Evolutionary conservation across 208 protist species (phyloP), one percentile per base, ranked within the genome.

Genomic region (Herpetomonas tarakana): DNA sequence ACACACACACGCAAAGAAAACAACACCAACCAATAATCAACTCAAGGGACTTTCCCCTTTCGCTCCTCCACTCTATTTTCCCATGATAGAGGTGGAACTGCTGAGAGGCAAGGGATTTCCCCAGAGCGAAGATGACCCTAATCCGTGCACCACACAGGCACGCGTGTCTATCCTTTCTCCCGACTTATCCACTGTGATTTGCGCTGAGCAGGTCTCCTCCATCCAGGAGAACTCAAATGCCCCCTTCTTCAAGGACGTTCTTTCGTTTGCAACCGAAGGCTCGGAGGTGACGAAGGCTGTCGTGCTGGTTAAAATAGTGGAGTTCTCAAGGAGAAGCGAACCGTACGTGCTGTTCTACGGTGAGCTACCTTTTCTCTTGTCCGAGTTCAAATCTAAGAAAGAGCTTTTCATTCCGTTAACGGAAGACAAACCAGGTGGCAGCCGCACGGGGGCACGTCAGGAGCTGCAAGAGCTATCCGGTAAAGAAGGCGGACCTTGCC

Each of bases 121-220:
- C 9, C 78, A 86, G 54, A 69, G 67, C 1, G 82, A 86, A 49
- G 82, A 86, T 35, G 82, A 89, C 55, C 76, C 82, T 0, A 70
- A 75, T 49, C 68, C 78, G 22, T 89, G 78, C 49, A 81, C 71
- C 2, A 83, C 78, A 0, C 62, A 69, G 29, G 74, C 79, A 14
- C 62, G 54, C 1, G 47, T 73, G 11, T 35, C 51, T 1, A 41
- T 80, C 2, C 65, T 58, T 29, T 62, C 65, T 39, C 29, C 14
- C 3, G 18, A 69, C 22, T 45, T 64, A 4, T 52, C 66, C 11
- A 52, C 52, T 38, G 51, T 52, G 26, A 25, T 79, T 2, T 53
- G 47, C 0, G 22, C 45, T 22, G 56, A 46, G 24, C 71, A 76
- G 61, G 68, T 25, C 14, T 72, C 78, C 30, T 73, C 62, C 7